Base-by-base conservation (phyloP, 2,329 filamentous ascomycete species). In the Tolypocladium sp. region DNA sequence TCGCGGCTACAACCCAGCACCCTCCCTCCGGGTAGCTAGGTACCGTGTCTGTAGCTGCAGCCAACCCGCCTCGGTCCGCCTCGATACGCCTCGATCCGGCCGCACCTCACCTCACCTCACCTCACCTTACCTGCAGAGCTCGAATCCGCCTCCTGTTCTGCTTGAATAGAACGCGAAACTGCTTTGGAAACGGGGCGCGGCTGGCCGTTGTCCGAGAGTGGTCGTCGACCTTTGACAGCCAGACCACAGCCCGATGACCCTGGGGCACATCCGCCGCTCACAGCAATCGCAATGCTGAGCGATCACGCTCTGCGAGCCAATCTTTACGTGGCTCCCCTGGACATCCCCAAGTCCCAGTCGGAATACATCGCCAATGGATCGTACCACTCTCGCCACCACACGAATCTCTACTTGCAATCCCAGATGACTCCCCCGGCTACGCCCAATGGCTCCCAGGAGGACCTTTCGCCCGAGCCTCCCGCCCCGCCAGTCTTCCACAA, bases 351-450 rank as follows among this genome's bases (percentile, higher is more conserved):
- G 68, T 68, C 70, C 53, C 69, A 64, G 57, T 55, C 65, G 57
- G 63, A 67, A 44, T 54, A 63, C 25, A 58, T 60, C 60, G 63
- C 65, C 64, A 61, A 74, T 71, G 71, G 66, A 61, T 67, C 68
- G 46, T 65, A 67, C 40, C 63, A 66, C 38, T 59, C 62, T n/a
- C 63, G 69, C 60, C 65, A 69, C 55, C 73, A 73, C 63, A 70
- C 71, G 57, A 76, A 75, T 60, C 73, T 76, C 55, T 77, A 80
- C 69, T 67, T 75, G 51, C 73, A 80, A 65, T 76, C 82, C 55
- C 86, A 91, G 64, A 88, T 92, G 74, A 92, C 89, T 55, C 90
- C 90, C 35, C 90, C 90, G 49, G 78, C 87, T 62, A 92, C 90
- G 10, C 90, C 90, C 22, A 86, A 87, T 73, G 82, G 81, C 68